phyloP scores from a whole-genome alignment of 2,329 filamentous ascomycete genomes.

The Talaromyces sp. region DNA sequence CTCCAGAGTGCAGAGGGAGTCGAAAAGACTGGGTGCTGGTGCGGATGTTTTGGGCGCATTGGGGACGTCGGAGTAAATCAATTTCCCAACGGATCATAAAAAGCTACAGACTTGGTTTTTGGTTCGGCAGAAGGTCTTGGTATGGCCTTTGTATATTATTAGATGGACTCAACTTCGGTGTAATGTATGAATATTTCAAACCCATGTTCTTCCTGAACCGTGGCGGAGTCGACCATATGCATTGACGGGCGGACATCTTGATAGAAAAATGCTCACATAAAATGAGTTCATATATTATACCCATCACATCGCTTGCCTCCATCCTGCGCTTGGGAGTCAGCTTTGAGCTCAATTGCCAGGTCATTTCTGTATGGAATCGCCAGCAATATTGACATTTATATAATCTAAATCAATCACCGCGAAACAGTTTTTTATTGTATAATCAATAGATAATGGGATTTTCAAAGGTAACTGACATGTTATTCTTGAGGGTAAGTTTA shows the following conservation, averaged over 20 bases:
- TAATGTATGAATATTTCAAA: background rate
- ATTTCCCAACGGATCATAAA: background rate
- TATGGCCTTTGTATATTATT: slow-evolving; percentile 1
- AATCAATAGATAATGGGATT: too few relatives aligned
- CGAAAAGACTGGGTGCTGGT: slow-evolving; percentile 46
- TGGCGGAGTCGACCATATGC: background rate
- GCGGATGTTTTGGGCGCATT: slow-evolving; percentile 22
- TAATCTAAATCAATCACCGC: background rate
- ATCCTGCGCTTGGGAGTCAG: too few relatives aligned
- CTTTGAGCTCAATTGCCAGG: background rate
- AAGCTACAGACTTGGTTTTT: background rate
- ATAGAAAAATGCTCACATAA: background rate
- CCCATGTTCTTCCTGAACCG: background rate
- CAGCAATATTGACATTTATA: background rate
- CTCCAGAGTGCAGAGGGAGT: slow-evolving; percentile 53
- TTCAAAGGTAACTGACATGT: too few relatives aligned
- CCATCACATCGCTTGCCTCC: too few relatives aligned
- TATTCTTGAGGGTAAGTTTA: too few relatives aligned
- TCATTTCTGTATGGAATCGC: background rate
- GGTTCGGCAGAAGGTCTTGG: background rate
- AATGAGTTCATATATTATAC: background rate
- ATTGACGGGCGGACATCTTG: background rate
- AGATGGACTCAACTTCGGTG: background rate
- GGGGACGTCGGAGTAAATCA: background rate
- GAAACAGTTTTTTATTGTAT: background rate